phyloP scores from a whole-genome alignment of 805 yeast species.

The Candida corydali region DNA sequence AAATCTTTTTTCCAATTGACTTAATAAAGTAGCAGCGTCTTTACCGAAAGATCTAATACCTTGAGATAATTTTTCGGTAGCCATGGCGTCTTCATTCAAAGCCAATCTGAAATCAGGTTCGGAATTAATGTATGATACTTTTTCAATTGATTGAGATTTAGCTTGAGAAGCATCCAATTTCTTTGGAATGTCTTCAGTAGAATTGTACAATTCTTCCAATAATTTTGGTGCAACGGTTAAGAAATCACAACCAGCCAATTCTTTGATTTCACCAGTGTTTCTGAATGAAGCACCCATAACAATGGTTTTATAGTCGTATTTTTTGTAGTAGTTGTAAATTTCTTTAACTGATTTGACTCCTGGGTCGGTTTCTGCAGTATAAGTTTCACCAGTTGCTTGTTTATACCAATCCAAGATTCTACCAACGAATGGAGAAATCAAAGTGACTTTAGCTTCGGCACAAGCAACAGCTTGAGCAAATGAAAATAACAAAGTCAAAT shows the following conservation, averaged over 20 bases:
- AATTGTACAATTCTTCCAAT: slow-evolving; percentile 82
- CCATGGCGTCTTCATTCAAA: slow-evolving; percentile 96
- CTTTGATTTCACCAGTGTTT: slow-evolving; percentile 91
- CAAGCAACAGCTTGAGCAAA: slow-evolving; percentile 97
- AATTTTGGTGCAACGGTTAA: slow-evolving; percentile 92
- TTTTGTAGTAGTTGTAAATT: slow-evolving; percentile 97
- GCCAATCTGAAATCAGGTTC: slow-evolving; percentile 88
- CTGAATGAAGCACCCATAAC: slow-evolving; percentile 99
- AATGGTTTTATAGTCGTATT: slow-evolving; percentile 91
- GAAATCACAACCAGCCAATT: slow-evolving; percentile 95
- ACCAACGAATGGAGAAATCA: slow-evolving; percentile 98
- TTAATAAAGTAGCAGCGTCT: slow-evolving; percentile 78
- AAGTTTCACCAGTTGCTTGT: slow-evolving; percentile 85
- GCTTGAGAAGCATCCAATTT: slow-evolving; percentile 71
- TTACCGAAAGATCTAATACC: slow-evolving; percentile 97
- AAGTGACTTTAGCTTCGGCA: slow-evolving; percentile 95
- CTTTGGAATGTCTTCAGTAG: slow-evolving; percentile 75
- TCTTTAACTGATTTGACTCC: slow-evolving; percentile 89
- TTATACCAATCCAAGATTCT: slow-evolving; percentile 99
- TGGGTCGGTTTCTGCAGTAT: slow-evolving; percentile 81
- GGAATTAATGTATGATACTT: slow-evolving; percentile 78
- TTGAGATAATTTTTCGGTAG: slow-evolving; percentile 94
- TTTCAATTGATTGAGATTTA: slow-evolving; percentile 46
- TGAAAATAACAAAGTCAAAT: slow-evolving; percentile 92
- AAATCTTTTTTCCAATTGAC: slow-evolving; percentile 58